Base-by-base conservation (phyloP, 257 asterid genomes). In the Eustoma russellianum region DNA sequence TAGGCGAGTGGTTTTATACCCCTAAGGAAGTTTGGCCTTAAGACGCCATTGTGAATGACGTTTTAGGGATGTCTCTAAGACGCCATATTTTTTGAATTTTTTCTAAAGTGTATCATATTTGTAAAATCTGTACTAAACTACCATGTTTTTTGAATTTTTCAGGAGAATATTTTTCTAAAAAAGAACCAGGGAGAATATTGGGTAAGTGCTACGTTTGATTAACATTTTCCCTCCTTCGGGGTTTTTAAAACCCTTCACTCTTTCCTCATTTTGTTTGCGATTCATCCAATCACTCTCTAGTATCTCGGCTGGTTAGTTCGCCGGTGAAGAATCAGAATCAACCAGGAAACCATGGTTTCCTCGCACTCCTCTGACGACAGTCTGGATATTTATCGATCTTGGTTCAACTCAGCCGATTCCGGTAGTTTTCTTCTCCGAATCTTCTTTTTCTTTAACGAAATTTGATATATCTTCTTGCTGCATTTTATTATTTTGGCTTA, bases 351-450 rank as follows among this genome's bases (percentile, higher is more conserved):
- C 64, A 68, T 65, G 55, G 66, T 52, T 61, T 53, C 43, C 2
- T 24, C 30, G 49, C 62, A 57, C 5, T 82, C 77, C 44, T 65
- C 84, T 0, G 84, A 78, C 61, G 90, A 84, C 50, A 70, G 74
- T n/a, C 83, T 68, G 16, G 72, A 76, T 50, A 52, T 81, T 51
- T 91, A 85, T 46, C 90, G 81, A 53, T 68, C 67, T 33, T 91
- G 97, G 97, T 91, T 91, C 70, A 70, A 45, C 61, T 50, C 65
- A 53, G 94, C 79, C 28, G 98, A 91, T 81, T 82, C 97, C 73
- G 98, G 98, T 90, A 15, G 46, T 41, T 10, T 17, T n/a, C 45
- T 13, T 15, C 9, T 19, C 43, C 40, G 9, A 13, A 13, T 5
- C n/a, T 10, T 28, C 1, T 9, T 13, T 28, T 33, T 45, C 2